Evolutionary conservation across 2,329 filamentous ascomycete genomes (phyloP).

Genomic region (Corynespora cassiicola): DNA sequence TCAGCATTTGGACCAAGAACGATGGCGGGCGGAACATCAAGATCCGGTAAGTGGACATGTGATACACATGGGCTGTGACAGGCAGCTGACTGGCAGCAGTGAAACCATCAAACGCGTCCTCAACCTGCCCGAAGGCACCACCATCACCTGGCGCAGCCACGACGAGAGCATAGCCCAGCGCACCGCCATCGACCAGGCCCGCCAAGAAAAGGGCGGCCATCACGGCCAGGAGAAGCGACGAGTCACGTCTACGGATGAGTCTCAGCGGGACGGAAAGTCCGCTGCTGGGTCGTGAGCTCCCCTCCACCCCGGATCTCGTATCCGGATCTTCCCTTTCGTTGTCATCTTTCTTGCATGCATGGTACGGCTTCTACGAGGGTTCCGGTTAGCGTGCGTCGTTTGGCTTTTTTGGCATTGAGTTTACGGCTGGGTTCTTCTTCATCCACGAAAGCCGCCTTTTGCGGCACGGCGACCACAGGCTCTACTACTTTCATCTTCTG

Average conservation of each 20-base stretch:
- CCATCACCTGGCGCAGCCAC: slow-evolving; percentile 94
- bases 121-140: slow-evolving; percentile 84
- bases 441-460: slow-evolving; percentile 4
- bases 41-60: slow-evolving; percentile 74
- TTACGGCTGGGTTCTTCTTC: slow-evolving; percentile 15
- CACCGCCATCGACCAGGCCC: slow-evolving; percentile 86
- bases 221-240: slow-evolving; percentile 52
- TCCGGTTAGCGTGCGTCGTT: slow-evolving; percentile 27
- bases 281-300: slow-evolving; percentile 26
- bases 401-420: slow-evolving; percentile 21
- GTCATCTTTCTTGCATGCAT: slow-evolving; percentile 24
- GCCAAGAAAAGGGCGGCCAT: slow-evolving; percentile 75
- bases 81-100: slow-evolving; percentile 56
- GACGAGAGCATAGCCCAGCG: slow-evolving; percentile 94
- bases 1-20: slow-evolving; percentile 97
- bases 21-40: slow-evolving; percentile 94
- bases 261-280: slow-evolving; percentile 38
- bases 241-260: slow-evolving; percentile 45
- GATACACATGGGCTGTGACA: background rate
- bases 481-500: slow-evolving; percentile 20
- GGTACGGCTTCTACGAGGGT: slow-evolving; percentile 18
- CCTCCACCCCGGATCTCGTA: slow-evolving; percentile 11
- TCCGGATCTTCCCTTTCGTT: slow-evolving; percentile 10
- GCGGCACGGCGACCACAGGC: slow-evolving; percentile 8
- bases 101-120: slow-evolving; percentile 94